phyloP scores from a whole-genome alignment of 2,329 filamentous ascomycete species.

The Phaeosphaeriaceae sp. region DNA sequence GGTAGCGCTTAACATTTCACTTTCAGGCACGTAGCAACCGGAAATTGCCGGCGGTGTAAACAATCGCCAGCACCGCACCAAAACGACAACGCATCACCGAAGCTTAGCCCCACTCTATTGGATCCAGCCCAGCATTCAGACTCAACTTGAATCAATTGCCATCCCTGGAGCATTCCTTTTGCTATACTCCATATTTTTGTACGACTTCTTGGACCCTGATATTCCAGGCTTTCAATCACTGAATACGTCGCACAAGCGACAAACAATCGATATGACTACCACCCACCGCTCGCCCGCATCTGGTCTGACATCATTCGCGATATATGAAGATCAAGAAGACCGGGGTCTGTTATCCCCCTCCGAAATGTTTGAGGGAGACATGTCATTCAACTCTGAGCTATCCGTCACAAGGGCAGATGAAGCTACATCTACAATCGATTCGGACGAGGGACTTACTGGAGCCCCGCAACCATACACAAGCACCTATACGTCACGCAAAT shows the following conservation, averaged over 20 bases:
- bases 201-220: slow-evolving; percentile 20
- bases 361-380: slow-evolving; percentile 39
- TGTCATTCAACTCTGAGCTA: slow-evolving; percentile 42
- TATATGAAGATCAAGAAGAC: slow-evolving; percentile 44
- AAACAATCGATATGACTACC: slow-evolving; percentile 36
- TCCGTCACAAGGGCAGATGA: slow-evolving; percentile 37
- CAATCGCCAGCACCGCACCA: slow-evolving; percentile 16
- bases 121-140: slow-evolving; percentile 1
- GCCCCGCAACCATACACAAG: slow-evolving; percentile 38
- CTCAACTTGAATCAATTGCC: slow-evolving; percentile 8
- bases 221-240: slow-evolving; percentile 18
- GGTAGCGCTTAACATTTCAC: neutral
- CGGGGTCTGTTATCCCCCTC: slow-evolving; percentile 37
- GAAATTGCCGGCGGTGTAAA: slow-evolving; percentile 20
- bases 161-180: slow-evolving; percentile 14
- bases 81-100: slow-evolving; percentile 28
- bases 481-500: slow-evolving; percentile 41
- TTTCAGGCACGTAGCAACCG: slow-evolving; percentile 3
- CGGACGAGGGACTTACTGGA: slow-evolving; percentile 26
- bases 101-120: slow-evolving; percentile 6
- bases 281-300: slow-evolving; percentile 39
- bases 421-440: slow-evolving; percentile 39
- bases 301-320: slow-evolving; percentile 40
- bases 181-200: slow-evolving; percentile 2
- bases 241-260: slow-evolving; percentile 25